phyloP scores from a whole-genome alignment of 106 monocot species.

The Posidonia australis region DNA sequence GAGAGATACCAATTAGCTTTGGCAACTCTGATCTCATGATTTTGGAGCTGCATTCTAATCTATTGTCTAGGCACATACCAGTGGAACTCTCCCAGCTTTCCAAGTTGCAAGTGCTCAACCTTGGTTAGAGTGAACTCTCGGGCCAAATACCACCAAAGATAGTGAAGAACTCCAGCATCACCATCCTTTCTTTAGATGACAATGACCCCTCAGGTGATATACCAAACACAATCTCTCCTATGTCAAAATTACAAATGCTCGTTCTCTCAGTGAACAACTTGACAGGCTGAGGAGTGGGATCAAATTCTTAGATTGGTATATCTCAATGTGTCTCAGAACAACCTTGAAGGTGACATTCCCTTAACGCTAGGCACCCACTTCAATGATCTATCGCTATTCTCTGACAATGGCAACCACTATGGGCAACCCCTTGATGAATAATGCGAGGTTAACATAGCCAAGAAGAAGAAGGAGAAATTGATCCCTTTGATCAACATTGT shows the following conservation, averaged over 20 bases:
- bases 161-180: slow-evolving; percentile 37
- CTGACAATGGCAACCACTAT: slow-evolving; percentile 45
- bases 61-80: slow-evolving; percentile 47
- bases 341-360: slow-evolving; percentile 59
- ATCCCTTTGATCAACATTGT: slow-evolving; percentile 35
- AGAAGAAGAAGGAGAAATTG: slow-evolving; percentile 15
- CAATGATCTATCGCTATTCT: slow-evolving; percentile 31
- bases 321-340: slow-evolving; percentile 63
- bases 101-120: slow-evolving; percentile 46
- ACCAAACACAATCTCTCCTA: slow-evolving; percentile 11
- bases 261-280: slow-evolving; percentile 47
- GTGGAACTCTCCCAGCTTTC: slow-evolving; percentile 38
- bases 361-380: slow-evolving; percentile 44
- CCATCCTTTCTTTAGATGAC: slow-evolving; percentile 30
- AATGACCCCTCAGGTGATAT: slow-evolving; percentile 45
- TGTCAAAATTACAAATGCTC: slow-evolving; percentile 17
- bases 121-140: slow-evolving; percentile 47
- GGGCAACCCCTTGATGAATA: slow-evolving; percentile 47
- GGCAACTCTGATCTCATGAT: slow-evolving; percentile 62
- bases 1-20: slow-evolving; percentile 54
- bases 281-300: slow-evolving; percentile 20
- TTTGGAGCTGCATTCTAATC: slow-evolving; percentile 45
- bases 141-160: slow-evolving; percentile 55
- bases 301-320: slow-evolving; percentile 29
- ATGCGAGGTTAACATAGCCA: slow-evolving; percentile 17